phyloP scores from a whole-genome alignment of 441 rosid genomes.

The Raphanus hybrid region DNA sequence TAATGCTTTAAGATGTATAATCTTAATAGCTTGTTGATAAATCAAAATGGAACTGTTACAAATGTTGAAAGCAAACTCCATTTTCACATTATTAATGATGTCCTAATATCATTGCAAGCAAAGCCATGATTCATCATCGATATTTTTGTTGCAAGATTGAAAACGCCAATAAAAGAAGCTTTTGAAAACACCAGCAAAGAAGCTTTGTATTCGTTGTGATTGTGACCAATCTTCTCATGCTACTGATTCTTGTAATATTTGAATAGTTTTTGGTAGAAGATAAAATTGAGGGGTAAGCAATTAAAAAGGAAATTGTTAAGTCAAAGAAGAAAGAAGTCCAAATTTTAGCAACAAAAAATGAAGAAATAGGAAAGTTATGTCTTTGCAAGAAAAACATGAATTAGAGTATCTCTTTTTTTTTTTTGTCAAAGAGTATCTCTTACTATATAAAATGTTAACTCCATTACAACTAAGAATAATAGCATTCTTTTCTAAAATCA shows the following conservation, averaged over 20 bases:
- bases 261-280: background rate
- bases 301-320: background rate
- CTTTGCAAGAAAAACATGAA: no score
- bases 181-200: background rate
- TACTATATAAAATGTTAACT: no score
- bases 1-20: background rate
- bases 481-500: no score
- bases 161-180: background rate
- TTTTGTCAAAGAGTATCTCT: no score
- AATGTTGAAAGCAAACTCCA: background rate
- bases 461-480: no score
- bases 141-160: background rate
- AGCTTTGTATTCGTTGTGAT: background rate
- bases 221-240: background rate
- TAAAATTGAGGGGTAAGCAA: background rate
- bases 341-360: no score
- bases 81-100: background rate
- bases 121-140: background rate
- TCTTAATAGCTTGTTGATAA: background rate
- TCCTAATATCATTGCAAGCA: background rate
- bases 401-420: no score
- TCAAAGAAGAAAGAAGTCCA: background rate
- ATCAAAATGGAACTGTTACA: background rate
- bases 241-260: background rate
- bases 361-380: no score